These are phyloP conservation scores for Pseudopyrenochaeta lycopersici DNA, from an alignment of 2,329 filamentous ascomycete species.

Conservation along the genomic window DNA sequence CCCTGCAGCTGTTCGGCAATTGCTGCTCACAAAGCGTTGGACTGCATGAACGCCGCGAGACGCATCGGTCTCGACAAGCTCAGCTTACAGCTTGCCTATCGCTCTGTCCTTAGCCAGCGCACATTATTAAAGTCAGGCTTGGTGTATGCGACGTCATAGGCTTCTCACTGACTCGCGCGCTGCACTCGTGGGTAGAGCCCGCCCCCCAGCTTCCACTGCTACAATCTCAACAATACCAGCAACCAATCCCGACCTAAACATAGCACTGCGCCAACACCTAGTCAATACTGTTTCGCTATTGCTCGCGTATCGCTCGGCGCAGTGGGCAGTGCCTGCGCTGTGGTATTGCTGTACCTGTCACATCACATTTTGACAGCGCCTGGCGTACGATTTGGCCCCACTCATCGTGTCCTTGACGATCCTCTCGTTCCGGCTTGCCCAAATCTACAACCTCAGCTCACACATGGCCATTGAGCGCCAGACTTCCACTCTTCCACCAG, in stretches of 20 bases:
- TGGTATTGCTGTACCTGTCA: slow-evolving; percentile 8
- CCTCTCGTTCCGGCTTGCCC: slow-evolving; percentile 43
- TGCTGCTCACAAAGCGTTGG: slow-evolving; percentile 10
- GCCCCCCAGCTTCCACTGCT: neutral
- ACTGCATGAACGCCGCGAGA: too few species aligned
- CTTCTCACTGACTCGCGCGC: neutral
- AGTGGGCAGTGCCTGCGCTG: slow-evolving; percentile 16
- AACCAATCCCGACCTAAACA: neutral
- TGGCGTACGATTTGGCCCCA: slow-evolving; percentile 13
- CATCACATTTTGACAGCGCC: slow-evolving; percentile 19
- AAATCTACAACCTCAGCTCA: slow-evolving; percentile 30
- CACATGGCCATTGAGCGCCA: slow-evolving; percentile 41
- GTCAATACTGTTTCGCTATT: neutral
- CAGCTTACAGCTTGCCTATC: neutral
- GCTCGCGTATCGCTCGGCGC: neutral
- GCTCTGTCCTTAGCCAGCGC: neutral
- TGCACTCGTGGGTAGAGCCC: neutral
- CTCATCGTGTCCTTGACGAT: slow-evolving; percentile 27
- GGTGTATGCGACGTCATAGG: neutral
- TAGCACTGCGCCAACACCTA: slow-evolving; percentile 3
- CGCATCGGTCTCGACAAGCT: neutral
- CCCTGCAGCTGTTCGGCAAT: slow-evolving; percentile 10
- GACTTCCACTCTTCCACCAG: slow-evolving; percentile 53
- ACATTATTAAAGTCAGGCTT: neutral
- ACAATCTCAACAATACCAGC: neutral